Percentiles rank a stretch among this genome's conserved stretches.
Conservation (phyloP, 2,329 filamentous ascomycete genomes). For the Trichoderma citrinoviride region DNA sequence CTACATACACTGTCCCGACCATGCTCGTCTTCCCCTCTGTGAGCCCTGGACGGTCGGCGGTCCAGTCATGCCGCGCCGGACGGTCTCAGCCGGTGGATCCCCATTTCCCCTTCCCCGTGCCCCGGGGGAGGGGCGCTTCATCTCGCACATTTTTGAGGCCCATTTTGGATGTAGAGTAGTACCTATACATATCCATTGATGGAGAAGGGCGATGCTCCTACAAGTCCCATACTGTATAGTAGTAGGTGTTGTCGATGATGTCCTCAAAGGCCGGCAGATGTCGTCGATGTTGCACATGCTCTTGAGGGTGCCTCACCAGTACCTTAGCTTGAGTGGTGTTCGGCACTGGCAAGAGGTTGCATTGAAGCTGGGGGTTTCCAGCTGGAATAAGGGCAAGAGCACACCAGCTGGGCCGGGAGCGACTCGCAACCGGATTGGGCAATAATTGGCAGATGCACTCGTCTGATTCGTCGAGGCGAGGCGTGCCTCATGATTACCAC, state of each 20-base stretch:
- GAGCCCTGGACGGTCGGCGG: background rate
- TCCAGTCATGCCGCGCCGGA: constrained; percentile 13
- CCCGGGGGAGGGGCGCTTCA: constrained; percentile 3
- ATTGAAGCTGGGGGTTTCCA: background rate
- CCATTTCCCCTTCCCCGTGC: constrained; percentile 1
- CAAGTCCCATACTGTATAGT: no score
- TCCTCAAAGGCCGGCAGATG: background rate
- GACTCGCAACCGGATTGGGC: background rate
- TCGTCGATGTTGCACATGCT: background rate
- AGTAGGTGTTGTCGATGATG: background rate
- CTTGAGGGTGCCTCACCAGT: no score
- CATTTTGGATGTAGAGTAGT: no score
- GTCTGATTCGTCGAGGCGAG: background rate
- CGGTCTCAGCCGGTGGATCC: constrained; percentile 7
- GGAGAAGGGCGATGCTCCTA: no score
- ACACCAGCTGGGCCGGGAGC: background rate
- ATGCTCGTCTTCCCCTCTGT: background rate
- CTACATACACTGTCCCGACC: background rate
- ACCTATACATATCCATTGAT: background rate
- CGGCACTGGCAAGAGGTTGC: background rate
- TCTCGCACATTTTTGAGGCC: constrained; percentile 6
- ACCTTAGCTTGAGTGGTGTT: no score
- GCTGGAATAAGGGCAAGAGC: background rate
- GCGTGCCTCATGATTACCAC: background rate
- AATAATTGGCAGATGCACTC: background rate